A percentile compares a stretch with the other conserved stretches of the same genome.
Evolutionary conservation across 2,329 filamentous ascomycete species (phyloP).

Genomic region (Lachnellula cervina): DNA sequence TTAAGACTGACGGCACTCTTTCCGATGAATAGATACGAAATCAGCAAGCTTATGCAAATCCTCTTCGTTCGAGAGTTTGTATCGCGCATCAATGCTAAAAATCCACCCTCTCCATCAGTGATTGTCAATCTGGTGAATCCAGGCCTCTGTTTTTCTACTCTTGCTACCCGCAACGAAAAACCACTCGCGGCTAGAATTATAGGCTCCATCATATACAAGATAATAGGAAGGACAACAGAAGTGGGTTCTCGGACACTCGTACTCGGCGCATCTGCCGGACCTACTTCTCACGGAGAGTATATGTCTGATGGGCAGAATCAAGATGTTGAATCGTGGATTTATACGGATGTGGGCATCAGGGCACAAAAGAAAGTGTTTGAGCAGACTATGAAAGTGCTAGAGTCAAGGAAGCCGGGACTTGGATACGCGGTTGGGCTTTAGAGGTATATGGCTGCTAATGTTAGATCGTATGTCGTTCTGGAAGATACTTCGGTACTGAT

Average conservation of each 20-base stretch:
- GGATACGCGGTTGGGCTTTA: neutral
- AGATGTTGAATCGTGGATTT: constrained; percentile 25
- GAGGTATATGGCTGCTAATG: neutral
- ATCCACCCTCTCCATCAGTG: constrained; percentile 7
- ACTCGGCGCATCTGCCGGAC: constrained; percentile 20
- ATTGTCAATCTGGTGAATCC: constrained; percentile 23
- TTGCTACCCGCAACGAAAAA: neutral
- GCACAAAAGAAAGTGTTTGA: constrained; percentile 36
- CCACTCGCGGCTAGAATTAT: neutral
- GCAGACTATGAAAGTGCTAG: neutral
- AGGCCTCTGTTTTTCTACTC: neutral
- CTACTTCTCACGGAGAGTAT: constrained; percentile 22
- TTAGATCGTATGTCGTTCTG: neutral
- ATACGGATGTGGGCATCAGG: constrained; percentile 33
- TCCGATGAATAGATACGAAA: constrained; percentile 19
- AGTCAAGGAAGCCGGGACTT: neutral
- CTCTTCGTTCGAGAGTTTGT: constrained; percentile 20
- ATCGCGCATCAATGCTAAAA: neutral
- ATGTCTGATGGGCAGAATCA: constrained; percentile 3
- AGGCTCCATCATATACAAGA: neutral
- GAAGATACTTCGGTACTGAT: neutral
- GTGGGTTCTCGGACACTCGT: constrained; percentile 25
- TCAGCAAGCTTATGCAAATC: constrained; percentile 25
- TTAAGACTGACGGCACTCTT: neutral
- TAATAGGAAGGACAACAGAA: neutral